Percentiles rank a stretch among this genome's conserved stretches.
These are phyloP conservation scores for Physaria fendleri DNA, from an alignment of 345 rosid species.

Conservation along the genomic window DNA sequence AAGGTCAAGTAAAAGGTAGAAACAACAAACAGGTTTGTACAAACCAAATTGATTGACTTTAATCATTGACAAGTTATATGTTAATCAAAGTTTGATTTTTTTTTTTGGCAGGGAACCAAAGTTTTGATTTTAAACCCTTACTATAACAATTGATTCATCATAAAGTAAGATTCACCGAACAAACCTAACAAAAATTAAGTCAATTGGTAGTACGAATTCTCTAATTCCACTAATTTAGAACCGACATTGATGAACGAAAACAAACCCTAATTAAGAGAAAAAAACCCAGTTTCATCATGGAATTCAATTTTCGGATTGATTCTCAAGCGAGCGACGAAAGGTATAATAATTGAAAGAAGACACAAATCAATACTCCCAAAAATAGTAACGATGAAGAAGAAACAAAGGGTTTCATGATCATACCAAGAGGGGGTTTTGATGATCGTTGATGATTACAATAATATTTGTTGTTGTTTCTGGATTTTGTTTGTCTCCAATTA, in stretches of 20 bases:
- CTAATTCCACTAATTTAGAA: not conserved
- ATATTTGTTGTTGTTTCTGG: conserved; percentile 23
- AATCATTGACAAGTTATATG: no score
- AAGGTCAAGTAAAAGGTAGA: not conserved
- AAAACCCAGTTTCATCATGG: not conserved
- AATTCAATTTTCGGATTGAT: not conserved
- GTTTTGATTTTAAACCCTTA: no score
- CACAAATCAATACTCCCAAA: not conserved
- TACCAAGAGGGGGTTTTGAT: conserved; percentile 39
- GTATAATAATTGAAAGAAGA: not conserved
- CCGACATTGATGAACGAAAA: not conserved
- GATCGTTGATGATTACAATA: conserved; percentile 23
- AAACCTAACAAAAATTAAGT: conserved; percentile 1
- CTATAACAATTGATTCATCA: no score
- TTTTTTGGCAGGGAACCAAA: no score
- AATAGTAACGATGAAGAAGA: not conserved
- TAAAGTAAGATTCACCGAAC: no score
- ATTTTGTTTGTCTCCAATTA: conserved; percentile 35
- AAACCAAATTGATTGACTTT: not conserved
- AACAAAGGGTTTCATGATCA: conserved; percentile 7
- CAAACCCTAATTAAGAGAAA: conserved; percentile 16
- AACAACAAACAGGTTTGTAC: not conserved
- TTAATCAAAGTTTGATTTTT: no score
- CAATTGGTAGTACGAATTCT: not conserved
- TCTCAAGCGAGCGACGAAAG: not conserved